Percentiles rank a stretch among this genome's conserved stretches.
Conservation (phyloP, 768 basidiomycete genomes). For the Russula ochroleuca region DNA sequence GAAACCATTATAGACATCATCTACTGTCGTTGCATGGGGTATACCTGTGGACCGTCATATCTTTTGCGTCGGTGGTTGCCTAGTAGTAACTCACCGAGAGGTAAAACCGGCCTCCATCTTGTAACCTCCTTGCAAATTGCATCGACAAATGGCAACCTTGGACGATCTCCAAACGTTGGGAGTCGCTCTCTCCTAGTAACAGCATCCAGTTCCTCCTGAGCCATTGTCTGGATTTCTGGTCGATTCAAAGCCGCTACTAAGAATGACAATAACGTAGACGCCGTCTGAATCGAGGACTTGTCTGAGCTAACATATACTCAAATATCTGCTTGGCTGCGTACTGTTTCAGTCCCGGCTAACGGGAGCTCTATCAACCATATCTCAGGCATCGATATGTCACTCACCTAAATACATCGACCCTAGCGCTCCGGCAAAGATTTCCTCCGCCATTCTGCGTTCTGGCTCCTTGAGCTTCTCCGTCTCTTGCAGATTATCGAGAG, state of each 20-base stretch:
- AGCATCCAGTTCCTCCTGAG: slow-evolving; percentile 1
- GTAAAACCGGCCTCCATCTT: slow-evolving; percentile 22
- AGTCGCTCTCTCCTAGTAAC: slow-evolving; percentile 3
- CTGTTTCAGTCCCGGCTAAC: background rate
- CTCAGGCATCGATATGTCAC: background rate
- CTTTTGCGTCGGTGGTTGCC: background rate
- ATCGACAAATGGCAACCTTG: background rate
- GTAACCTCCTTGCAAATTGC: slow-evolving; percentile 1
- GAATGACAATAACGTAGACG: background rate
- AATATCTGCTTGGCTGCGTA: background rate
- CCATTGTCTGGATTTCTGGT: background rate
- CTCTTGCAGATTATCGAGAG: background rate
- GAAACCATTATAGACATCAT: slow-evolving; percentile 28
- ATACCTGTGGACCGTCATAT: slow-evolving; percentile 6
- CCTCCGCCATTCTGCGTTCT: background rate
- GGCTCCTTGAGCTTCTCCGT: background rate
- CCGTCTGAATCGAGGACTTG: background rate
- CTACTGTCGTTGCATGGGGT: slow-evolving; percentile 16
- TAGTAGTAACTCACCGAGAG: slow-evolving; percentile 18
- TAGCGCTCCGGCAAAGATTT: background rate
- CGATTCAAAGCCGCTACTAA: background rate
- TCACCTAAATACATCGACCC: background rate
- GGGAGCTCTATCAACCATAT: background rate
- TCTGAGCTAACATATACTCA: background rate
- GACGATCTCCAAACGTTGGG: slow-evolving; percentile 1